These are phyloP conservation scores for Zasmidium angulare DNA, from an alignment of 2,329 filamentous ascomycete species.

Conservation along the genomic window DNA sequence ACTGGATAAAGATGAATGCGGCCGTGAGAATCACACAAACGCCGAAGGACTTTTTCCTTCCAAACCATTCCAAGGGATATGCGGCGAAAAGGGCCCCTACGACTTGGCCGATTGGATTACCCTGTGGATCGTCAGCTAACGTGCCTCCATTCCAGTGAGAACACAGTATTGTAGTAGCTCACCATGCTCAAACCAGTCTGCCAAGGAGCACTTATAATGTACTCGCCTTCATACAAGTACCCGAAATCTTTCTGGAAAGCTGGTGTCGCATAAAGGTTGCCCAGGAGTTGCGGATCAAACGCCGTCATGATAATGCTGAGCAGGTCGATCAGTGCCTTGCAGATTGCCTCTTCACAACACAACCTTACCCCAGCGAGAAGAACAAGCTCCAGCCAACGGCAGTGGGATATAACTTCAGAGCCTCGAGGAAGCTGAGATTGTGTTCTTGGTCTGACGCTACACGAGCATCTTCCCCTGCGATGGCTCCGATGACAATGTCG, in stretches of 20 bases:
- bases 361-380: constrained; percentile 51
- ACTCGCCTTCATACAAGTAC: constrained; percentile 45
- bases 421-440: constrained; percentile 30
- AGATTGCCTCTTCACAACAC: neutral
- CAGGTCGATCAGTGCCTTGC: neutral
- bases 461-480: constrained; percentile 29
- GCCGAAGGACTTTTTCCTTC: constrained; percentile 33
- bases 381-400: constrained; percentile 58
- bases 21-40: constrained; percentile 41
- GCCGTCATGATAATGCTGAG: constrained; percentile 55
- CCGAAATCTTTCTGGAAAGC: constrained; percentile 60
- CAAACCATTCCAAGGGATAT: constrained; percentile 36
- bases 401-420: constrained; percentile 46
- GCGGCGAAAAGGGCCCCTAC: constrained; percentile 50
- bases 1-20: constrained; percentile 61
- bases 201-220: constrained; percentile 41
- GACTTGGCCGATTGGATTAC: constrained; percentile 58
- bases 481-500: constrained; percentile 27
- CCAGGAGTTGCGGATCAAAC: constrained; percentile 65
- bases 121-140: constrained; percentile 23
- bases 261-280: constrained; percentile 61
- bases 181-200: constrained; percentile 43
- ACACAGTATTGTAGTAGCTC: neutral
- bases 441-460: constrained; percentile 30
- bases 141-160: neutral